phyloP scores from a whole-genome alignment of 75 land plant genomes.

The Pseudotsuga menziesii region DNA sequence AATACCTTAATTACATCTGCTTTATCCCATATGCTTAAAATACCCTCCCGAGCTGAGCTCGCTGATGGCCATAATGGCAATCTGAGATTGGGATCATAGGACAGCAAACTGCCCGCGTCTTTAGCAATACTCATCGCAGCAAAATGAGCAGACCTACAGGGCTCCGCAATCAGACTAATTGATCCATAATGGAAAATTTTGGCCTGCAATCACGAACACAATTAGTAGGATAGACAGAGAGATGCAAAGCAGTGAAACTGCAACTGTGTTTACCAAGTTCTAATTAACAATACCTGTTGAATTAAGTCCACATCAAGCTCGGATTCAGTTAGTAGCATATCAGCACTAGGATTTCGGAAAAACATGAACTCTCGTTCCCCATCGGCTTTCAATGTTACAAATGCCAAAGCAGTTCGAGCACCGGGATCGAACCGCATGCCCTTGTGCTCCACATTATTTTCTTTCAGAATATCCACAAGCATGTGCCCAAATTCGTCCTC shows the following conservation, averaged over 20 bases:
- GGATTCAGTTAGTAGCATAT: constrained; percentile 74
- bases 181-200: constrained; percentile 94
- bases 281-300: constrained; percentile 11
- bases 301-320: constrained; percentile 72
- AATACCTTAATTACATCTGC: constrained; percentile 89
- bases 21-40: constrained; percentile 80
- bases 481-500: constrained; percentile 66
- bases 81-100: constrained; percentile 89
- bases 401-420: constrained; percentile 91
- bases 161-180: constrained; percentile 94
- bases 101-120: constrained; percentile 69
- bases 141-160: constrained; percentile 84
- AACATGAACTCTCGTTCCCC: constrained; percentile 98
- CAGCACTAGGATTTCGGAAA: constrained; percentile 96
- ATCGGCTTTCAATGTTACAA: constrained; percentile 84
- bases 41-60: constrained; percentile 70
- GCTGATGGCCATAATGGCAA: constrained; percentile 92
- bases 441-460: constrained; percentile 27
- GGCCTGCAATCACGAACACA: constrained; percentile 45
- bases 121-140: constrained; percentile 78
- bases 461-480: constrained; percentile 38
- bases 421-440: constrained; percentile 40
- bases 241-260: too few relatives aligned
- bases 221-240: background rate
- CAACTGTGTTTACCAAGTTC: background rate